A percentile compares a stretch with the other conserved stretches of the same genome.
Conservation (phyloP, 768 basidiomycete species). For the Suillus weaverae region DNA sequence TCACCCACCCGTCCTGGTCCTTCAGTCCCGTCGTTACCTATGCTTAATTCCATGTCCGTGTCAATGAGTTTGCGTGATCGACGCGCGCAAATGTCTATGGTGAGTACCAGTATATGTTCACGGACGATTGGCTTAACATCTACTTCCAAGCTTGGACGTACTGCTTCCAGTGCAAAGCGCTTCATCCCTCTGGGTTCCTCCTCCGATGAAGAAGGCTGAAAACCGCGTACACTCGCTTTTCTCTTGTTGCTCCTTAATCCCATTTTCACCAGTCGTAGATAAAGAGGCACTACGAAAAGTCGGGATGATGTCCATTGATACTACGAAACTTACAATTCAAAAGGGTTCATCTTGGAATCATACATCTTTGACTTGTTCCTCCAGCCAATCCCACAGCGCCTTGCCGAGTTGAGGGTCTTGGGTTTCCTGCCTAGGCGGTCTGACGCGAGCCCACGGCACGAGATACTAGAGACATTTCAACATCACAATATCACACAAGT, state of each 20-base stretch:
- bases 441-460: constrained; percentile 45
- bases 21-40: too few species aligned
- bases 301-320: not conserved
- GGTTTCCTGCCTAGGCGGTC: constrained; percentile 23
- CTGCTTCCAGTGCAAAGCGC: constrained; percentile 24
- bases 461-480: constrained; percentile 36
- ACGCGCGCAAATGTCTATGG: constrained; percentile 29
- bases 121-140: not conserved
- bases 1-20: not conserved
- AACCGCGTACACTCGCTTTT: not conserved
- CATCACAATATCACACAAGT: constrained; percentile 4
- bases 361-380: constrained; percentile 40
- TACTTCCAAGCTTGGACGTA: constrained; percentile 24
- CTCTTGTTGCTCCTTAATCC: not conserved
- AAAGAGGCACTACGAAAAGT: not conserved
- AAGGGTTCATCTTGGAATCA: not conserved
- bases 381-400: constrained; percentile 48
- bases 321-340: constrained; percentile 8
- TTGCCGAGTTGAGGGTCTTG: constrained; percentile 35
- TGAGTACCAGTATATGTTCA: constrained; percentile 16
- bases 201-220: constrained; percentile 31
- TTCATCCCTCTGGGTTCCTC: constrained; percentile 31
- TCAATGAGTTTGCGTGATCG: constrained; percentile 34
- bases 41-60: constrained; percentile 17
- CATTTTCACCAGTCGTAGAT: not conserved